Evolutionary conservation across 345 rosid species (phyloP), one percentile per base, ranked within the genome.

Genomic region (Bruguiera gymnorhiza): DNA sequence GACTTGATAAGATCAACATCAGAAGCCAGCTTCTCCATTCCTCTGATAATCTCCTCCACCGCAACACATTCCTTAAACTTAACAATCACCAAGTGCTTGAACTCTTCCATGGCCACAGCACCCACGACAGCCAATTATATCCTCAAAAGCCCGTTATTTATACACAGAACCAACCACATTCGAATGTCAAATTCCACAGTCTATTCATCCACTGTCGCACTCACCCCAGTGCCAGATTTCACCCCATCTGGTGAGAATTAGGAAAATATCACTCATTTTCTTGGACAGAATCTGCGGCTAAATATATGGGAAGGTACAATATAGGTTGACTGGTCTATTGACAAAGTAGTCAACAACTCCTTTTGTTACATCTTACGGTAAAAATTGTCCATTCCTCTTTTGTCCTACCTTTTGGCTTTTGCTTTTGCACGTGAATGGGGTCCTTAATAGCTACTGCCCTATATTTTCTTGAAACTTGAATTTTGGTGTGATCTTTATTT

Each of bases 51-150:
- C 61, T 88, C 97, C 34, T 86, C 89, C 74, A 83, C 89, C 15
- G 6, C 79, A 6, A 67, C 77, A 75, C 70, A 91, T 67, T 87
- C 96, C 76, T 91, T 95, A 72, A 95, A 95, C 95, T 89, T 95
- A 43, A 88, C 95, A 66, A 88, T 62, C 60, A 84, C 97, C 78
- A 95, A 84, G 78, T 91, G 96, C 87, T 89, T 95, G 82, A 89
- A 87, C 75, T 82, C 94, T 78, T 75, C 86, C 83, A 85, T 75
- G 68, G 60, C 72, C 58, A 63, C 29, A 60, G 36, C 59, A 54
- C 63, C 64, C 65, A 50, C 64, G 43, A 60, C 56, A 46, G 56
- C 13, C 32, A 66, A 37, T 23, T 56, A 19, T 64, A 29, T 27
- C 60, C 5, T 39, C 52, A 29, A 46, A 63, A 50, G 48, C 13